phyloP scores from a whole-genome alignment of 2,329 filamentous ascomycete genomes.

The Grosmannia clavigera region DNA sequence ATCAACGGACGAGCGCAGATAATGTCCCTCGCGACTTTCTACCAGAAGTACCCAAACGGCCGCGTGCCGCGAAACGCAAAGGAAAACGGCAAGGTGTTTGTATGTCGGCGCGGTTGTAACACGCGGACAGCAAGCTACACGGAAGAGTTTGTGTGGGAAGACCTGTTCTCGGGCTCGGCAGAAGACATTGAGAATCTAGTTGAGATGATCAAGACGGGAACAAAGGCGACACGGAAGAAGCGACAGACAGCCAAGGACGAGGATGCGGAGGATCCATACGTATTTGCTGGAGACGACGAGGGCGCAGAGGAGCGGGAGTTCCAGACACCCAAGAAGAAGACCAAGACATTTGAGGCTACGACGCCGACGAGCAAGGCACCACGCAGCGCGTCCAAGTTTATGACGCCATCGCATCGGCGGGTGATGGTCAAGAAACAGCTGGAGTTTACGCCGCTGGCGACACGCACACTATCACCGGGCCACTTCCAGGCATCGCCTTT shows the following conservation, averaged over 20 bases:
- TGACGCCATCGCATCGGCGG: constrained; percentile 32
- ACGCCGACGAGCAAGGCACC: constrained; percentile 46
- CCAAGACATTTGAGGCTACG: constrained; percentile 18
- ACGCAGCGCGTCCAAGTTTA: constrained; percentile 30
- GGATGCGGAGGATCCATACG: constrained; percentile 1
- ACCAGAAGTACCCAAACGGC: constrained; percentile 58
- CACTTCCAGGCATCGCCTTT: constrained; percentile 74
- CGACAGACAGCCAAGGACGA: constrained; percentile 10
- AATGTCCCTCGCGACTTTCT: constrained; percentile 60
- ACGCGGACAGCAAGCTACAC: constrained; percentile 83
- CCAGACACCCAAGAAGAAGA: constrained; percentile 21
- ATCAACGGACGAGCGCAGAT: constrained; percentile 84
- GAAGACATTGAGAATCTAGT: constrained; percentile 55
- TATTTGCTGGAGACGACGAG: constrained; percentile 14
- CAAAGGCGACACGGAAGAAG: constrained; percentile 55
- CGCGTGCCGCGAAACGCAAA: constrained; percentile 59
- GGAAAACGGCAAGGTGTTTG: constrained; percentile 73
- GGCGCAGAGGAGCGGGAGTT: constrained; percentile 20
- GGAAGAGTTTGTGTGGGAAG: constrained; percentile 84
- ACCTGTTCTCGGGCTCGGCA: constrained; percentile 56
- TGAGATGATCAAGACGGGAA: constrained; percentile 55
- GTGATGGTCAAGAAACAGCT: constrained; percentile 75
- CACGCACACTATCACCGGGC: constrained; percentile 64
- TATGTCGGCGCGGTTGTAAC: constrained; percentile 84
- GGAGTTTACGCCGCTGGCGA: constrained; percentile 92